phyloP scores from a whole-genome alignment of 2,329 filamentous ascomycete species.

The Aspergillus ochraceus region DNA sequence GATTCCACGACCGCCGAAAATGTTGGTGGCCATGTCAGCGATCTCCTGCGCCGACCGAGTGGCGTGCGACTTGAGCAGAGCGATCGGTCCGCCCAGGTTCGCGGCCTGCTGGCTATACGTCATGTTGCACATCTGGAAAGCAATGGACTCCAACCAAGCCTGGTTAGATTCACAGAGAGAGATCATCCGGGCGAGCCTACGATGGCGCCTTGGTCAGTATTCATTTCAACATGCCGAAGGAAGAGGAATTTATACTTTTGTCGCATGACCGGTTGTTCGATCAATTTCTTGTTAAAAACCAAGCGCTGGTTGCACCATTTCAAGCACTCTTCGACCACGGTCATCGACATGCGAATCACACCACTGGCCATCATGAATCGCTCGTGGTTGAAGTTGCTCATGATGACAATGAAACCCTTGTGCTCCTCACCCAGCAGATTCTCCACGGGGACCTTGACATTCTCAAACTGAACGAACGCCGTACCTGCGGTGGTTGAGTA shows the following conservation, averaged over 20 bases:
- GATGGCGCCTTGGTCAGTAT: background rate
- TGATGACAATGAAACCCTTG: constrained; percentile 81
- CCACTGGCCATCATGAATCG: constrained; percentile 72
- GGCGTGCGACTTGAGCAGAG: constrained; percentile 74
- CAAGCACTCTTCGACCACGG: constrained; percentile 76
- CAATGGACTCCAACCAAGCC: constrained; percentile 80
- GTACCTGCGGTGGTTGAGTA: constrained; percentile 80
- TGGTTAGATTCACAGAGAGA: constrained; percentile 78
- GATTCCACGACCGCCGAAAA: constrained; percentile 78
- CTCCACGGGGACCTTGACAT: constrained; percentile 79
- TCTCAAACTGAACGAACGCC: constrained; percentile 77
- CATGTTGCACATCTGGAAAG: constrained; percentile 88
- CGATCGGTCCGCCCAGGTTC: constrained; percentile 77
- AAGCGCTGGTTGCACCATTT: constrained; percentile 88
- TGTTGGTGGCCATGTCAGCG: constrained; percentile 80
- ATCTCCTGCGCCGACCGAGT: constrained; percentile 79
- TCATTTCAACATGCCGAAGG: background rate
- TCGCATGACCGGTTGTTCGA: constrained; percentile 77
- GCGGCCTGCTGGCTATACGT: constrained; percentile 73
- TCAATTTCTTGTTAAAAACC: constrained; percentile 78
- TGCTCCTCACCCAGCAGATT: constrained; percentile 80
- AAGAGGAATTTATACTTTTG: constrained; percentile 60
- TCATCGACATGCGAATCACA: constrained; percentile 64
- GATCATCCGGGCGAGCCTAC: constrained; percentile 80
- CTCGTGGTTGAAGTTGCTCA: constrained; percentile 89